Conservation (phyloP, 352 stramenopile genomes). For the Pythium grandisporangium region DNA sequence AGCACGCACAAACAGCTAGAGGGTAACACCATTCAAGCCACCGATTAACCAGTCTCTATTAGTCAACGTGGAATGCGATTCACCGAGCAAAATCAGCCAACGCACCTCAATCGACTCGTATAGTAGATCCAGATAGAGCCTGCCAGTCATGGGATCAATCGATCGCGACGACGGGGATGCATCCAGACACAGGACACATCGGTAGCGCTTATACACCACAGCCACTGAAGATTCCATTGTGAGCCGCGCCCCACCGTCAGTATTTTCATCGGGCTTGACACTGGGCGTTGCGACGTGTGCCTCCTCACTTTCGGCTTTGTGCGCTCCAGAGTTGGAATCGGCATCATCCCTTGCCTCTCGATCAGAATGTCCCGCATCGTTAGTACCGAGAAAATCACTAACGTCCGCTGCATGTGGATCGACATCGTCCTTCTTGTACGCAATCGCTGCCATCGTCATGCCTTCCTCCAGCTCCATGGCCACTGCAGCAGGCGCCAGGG, state of each 20-base stretch:
- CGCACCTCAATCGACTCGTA: conserved; percentile 65
- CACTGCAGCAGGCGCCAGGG: background rate
- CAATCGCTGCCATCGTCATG: conserved; percentile 54
- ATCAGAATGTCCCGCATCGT: too few relatives aligned
- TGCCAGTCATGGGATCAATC: conserved; percentile 63
- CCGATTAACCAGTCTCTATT: too few relatives aligned
- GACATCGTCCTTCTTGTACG: conserved; percentile 10
- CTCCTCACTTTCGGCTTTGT: too few relatives aligned
- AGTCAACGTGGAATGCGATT: background rate
- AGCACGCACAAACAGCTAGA: conserved; percentile 65
- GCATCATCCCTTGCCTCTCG: too few relatives aligned
- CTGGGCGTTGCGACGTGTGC: background rate
- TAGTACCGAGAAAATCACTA: too few relatives aligned
- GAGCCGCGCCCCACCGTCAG: conserved; percentile 16
- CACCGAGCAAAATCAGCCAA: background rate
- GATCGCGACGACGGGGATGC: conserved; percentile 75
- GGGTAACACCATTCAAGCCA: too few relatives aligned
- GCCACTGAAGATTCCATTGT: conserved; percentile 34
- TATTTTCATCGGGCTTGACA: conserved; percentile 2
- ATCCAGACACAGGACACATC: conserved; percentile 78
- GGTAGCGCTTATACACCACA: conserved; percentile 71
- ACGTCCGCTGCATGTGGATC: too few relatives aligned
- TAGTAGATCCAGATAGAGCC: conserved; percentile 71
- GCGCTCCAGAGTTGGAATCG: too few relatives aligned
- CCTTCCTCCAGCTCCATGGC: conserved; percentile 44